phyloP scores from a whole-genome alignment of 1,139 yeast genomes.

The Yamadazyma oceani region DNA sequence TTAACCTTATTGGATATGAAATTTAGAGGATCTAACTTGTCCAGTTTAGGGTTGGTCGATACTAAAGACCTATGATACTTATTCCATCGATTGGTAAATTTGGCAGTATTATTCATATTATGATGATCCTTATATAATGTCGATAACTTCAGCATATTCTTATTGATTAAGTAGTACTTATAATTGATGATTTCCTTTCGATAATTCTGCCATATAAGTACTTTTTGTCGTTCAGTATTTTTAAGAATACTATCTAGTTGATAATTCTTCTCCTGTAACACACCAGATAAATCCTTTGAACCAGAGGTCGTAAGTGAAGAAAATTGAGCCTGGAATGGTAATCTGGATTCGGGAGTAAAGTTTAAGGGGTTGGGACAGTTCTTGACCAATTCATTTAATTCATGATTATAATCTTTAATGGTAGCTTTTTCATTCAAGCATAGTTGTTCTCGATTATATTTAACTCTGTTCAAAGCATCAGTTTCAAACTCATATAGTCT shows the following conservation, averaged over 20 bases:
- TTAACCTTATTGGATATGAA: slow-evolving; percentile 8
- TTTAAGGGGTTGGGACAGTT: slow-evolving; percentile 17
- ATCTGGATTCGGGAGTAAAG: neutral
- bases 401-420: slow-evolving; percentile 22
- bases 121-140: slow-evolving; percentile 29
- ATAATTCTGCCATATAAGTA: slow-evolving; percentile 37
- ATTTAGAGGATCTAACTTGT: slow-evolving; percentile 8
- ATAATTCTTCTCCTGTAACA: slow-evolving; percentile 31
- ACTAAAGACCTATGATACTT: slow-evolving; percentile 35
- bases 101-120: slow-evolving; percentile 18
- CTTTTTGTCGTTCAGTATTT: slow-evolving; percentile 27
- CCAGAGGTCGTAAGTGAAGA: slow-evolving; percentile 26
- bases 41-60: slow-evolving; percentile 12
- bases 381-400: slow-evolving; percentile 1
- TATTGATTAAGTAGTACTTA: slow-evolving; percentile 24
- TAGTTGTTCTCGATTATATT: slow-evolving; percentile 34
- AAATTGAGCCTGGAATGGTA: slow-evolving; percentile 27
- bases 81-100: slow-evolving; percentile 15
- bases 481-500: slow-evolving; percentile 33
- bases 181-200: slow-evolving; percentile 22
- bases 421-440: slow-evolving; percentile 11
- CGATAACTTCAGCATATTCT: slow-evolving; percentile 25
- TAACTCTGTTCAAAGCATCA: slow-evolving; percentile 34
- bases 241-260: slow-evolving; percentile 26
- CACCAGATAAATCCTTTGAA: slow-evolving; percentile 24